Evolutionary conservation across 768 basidiomycete species (phyloP).

Genomic region (Pleurotus platypus): DNA sequence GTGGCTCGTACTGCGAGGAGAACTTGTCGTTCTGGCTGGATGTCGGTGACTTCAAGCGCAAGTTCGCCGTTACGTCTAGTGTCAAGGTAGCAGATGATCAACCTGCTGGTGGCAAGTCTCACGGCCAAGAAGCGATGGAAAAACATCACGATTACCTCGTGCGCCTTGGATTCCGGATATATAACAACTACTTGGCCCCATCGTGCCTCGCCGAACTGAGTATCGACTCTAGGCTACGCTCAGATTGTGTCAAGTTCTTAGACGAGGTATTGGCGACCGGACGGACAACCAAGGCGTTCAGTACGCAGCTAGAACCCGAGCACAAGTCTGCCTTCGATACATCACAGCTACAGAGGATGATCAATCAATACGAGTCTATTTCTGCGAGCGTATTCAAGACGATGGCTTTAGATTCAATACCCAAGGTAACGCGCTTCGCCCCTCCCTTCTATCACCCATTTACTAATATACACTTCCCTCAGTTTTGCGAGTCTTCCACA

Average conservation of each 20-base stretch:
- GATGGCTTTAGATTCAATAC: conserved; percentile 98
- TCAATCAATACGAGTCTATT: conserved; percentile 91
- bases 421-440: conserved; percentile 57
- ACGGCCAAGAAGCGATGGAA: conserved; percentile 93
- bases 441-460: no score
- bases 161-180: conserved; percentile 89
- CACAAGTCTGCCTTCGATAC: conserved; percentile 86
- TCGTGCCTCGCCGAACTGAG: conserved; percentile 95
- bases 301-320: conserved; percentile 77
- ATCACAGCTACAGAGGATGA: conserved; percentile 92
- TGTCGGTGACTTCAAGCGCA: conserved; percentile 93
- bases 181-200: conserved; percentile 93
- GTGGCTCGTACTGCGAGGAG: conserved; percentile 96
- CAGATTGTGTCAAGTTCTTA: conserved; percentile 90
- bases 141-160: conserved; percentile 94
- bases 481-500: conserved; percentile 87
- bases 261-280: conserved; percentile 76
- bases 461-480: neutral
- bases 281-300: conserved; percentile 71
- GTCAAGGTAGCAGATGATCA: conserved; percentile 60
- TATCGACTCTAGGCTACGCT: conserved; percentile 94
- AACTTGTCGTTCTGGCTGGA: conserved; percentile 98
- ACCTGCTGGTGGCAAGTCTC: conserved; percentile 44
- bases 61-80: conserved; percentile 93
- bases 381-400: conserved; percentile 97